These are phyloP conservation scores for Plasmodium cynomolgi DNA, from an alignment of 169 alveolate species.

Conservation along the genomic window DNA sequence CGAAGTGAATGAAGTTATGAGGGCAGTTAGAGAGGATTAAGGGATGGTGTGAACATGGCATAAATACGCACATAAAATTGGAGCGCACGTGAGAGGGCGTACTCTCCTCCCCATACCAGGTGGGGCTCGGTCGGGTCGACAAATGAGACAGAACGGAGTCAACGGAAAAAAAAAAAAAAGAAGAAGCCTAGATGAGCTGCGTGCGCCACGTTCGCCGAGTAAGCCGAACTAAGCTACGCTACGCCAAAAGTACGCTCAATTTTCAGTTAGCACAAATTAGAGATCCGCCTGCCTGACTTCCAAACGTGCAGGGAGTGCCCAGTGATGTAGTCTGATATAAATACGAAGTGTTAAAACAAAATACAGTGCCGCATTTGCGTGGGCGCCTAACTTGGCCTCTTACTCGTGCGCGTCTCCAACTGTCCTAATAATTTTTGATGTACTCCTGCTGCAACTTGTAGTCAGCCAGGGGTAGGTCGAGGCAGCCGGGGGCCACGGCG, in stretches of 20 bases:
- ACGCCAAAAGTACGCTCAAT: background rate
- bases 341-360: background rate
- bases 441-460: conserved; percentile 39
- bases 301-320: background rate
- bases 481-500: conserved; percentile 50
- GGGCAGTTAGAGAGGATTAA: background rate
- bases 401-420: background rate
- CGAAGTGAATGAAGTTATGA: background rate
- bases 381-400: background rate
- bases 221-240: background rate
- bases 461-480: conserved; percentile 29
- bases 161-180: background rate
- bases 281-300: background rate
- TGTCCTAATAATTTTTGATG: conserved; percentile 32
- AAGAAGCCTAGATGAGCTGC: background rate
- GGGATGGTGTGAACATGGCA: background rate
- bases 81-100: background rate
- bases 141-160: background rate
- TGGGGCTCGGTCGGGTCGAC: background rate
- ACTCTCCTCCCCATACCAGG: background rate
- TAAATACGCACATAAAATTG: background rate
- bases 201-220: background rate
- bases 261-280: background rate
- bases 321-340: background rate
- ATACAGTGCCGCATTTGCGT: background rate